Base-by-base conservation (phyloP, 1,139 yeast genomes). In the Candida albicans region DNA sequence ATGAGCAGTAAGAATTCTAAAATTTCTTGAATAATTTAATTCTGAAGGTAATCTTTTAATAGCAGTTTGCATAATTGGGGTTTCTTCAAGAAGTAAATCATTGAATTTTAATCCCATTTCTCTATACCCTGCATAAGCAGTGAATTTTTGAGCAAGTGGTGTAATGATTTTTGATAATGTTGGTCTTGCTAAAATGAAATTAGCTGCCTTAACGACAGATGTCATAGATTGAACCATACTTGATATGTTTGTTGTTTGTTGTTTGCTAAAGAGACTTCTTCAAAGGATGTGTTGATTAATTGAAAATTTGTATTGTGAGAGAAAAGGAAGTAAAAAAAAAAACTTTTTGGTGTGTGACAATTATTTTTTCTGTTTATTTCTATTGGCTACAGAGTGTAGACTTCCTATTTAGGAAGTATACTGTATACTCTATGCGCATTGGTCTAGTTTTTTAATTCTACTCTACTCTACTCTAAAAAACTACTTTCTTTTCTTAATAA, bases 1-100 rank as follows among this genome's bases (percentile, higher is more conserved):
- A 64, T 86, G 90, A 51, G 98, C 97, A 55, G 95, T 87, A 53
- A 93, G 77, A 52, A 87, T 78, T 77, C 99, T 87, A 81, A 75
- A 93, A 64, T 85, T 86, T 76, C 99, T 88, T 54, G 95, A 89
- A 68, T 93, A 93, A 35, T 83, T 72, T 64, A 86, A 95, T 44
- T 81, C 80, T 45, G 81, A 82, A 55, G 97, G 96, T 59, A 93
- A 76, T 79, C 99, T 88, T 51, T 80, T 70, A 51, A 93, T 70
- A 44, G 98, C 99, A 62, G 82, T 89, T 75, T 89, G 95, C 73
- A 86, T 79, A 47, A 82, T 73, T 59, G 91, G 91, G 65, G 76
- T 84, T 75, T 93, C 99, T 73, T 93, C 99, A 52, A 79, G 70
- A 53, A 93, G 68, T 61, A 93, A 71, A 68, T 93, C 99, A 64